Percentiles rank a stretch among this genome's conserved stretches.
Evolutionary conservation across 2,329 filamentous ascomycete species (phyloP).

Genomic region (Xylaria polymorpha): DNA sequence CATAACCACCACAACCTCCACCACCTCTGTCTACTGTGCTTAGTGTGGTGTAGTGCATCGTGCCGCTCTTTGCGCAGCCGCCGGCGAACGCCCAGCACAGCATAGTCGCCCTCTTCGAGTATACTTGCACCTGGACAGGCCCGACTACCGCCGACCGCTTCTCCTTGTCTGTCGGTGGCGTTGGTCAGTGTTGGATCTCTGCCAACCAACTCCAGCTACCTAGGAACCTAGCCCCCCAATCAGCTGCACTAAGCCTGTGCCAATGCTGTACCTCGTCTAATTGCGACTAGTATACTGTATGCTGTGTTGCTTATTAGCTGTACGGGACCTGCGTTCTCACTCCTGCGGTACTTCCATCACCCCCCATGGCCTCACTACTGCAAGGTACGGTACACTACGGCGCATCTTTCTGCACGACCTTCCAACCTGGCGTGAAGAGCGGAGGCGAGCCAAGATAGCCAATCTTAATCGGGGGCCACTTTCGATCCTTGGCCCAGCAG

Average conservation of each 20-base stretch:
- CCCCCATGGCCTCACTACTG: constrained; percentile 30
- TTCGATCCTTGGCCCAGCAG: constrained; percentile 29
- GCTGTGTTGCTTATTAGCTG: not conserved
- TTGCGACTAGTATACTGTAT: not conserved
- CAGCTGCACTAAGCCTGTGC: not conserved
- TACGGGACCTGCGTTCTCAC: constrained; percentile 25
- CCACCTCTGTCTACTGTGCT: not conserved
- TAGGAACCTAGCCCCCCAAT: too few species aligned
- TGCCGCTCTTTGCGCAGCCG: constrained; percentile 11
- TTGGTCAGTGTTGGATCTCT: constrained; percentile 10
- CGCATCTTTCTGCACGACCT: constrained; percentile 34
- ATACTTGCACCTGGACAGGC: not conserved
- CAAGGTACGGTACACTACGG: constrained; percentile 37
- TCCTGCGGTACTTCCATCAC: constrained; percentile 17
- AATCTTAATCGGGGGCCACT: constrained; percentile 38
- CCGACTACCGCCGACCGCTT: not conserved
- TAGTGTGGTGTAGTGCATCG: not conserved
- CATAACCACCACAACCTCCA: not conserved
- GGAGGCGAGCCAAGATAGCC: constrained; percentile 28
- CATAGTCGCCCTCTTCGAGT: not conserved
- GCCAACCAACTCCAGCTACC: constrained; percentile 10
- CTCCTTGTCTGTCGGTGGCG: constrained; percentile 4
- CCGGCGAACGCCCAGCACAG: constrained; percentile 16
- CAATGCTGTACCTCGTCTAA: constrained; percentile 1
- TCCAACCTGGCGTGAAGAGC: constrained; percentile 21